These are phyloP conservation scores for Hypoxylon trugodes DNA, from an alignment of 495 filamentous ascomycete genomes.

Conservation along the genomic window DNA sequence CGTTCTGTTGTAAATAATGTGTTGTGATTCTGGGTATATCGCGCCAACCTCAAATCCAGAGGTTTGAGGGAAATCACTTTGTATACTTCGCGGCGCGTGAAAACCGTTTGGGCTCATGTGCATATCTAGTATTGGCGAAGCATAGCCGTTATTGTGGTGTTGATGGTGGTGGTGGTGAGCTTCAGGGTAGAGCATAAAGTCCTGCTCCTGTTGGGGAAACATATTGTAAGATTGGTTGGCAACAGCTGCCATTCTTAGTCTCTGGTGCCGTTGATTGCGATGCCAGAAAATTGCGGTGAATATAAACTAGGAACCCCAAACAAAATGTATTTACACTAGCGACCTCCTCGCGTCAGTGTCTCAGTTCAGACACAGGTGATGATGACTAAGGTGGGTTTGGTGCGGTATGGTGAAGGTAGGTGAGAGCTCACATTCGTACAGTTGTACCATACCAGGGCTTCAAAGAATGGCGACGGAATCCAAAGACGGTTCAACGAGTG, in stretches of 20 bases:
- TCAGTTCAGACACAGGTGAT: constrained; percentile 17
- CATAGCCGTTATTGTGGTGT: constrained; percentile 49
- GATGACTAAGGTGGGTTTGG: not conserved
- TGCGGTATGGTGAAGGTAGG: constrained; percentile 23
- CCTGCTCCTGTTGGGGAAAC: constrained; percentile 47
- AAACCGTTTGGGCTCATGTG: constrained; percentile 53
- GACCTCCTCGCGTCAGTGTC: constrained; percentile 33
- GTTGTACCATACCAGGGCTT: constrained; percentile 28
- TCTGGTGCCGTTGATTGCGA: constrained; percentile 2
- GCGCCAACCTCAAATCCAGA: constrained; percentile 48
- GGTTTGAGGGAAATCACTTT: constrained; percentile 49
- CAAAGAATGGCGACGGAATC: not conserved
- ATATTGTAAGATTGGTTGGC: constrained; percentile 44
- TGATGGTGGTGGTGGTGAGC: constrained; percentile 54
- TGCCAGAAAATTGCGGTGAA: constrained; percentile 18
- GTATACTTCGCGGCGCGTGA: constrained; percentile 48
- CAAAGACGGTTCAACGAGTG: not conserved
- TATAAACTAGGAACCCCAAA: constrained; percentile 22
- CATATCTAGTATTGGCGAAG: constrained; percentile 51
- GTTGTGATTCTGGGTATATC: constrained; percentile 49
- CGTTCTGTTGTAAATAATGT: constrained; percentile 47
- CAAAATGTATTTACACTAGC: constrained; percentile 31
- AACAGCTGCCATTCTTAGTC: constrained; percentile 43
- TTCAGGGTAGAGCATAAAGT: constrained; percentile 56
- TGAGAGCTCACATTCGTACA: constrained; percentile 40